Evolutionary conservation across 768 basidiomycete genomes (phyloP), one percentile per base, ranked within the genome.

Genomic region (Leucocoprinus leucothites): DNA sequence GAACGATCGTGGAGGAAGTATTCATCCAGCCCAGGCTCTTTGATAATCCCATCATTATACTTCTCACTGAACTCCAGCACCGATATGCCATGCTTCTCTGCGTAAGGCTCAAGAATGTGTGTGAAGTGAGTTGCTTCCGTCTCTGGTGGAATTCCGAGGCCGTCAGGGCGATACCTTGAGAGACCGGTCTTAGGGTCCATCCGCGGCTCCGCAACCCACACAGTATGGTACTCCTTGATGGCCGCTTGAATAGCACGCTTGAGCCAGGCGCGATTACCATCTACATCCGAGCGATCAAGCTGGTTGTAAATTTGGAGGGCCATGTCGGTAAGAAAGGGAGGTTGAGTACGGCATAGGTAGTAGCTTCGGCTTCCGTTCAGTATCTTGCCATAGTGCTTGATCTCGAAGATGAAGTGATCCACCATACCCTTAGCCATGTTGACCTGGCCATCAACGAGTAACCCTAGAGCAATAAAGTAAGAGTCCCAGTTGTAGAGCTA

Each of bases 81-180:
- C 9, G 91, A 94, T 40, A 99, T 78, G 3, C 96, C 93, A 60
- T 94, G 87, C 72, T 96, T 95, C 51, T 78, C 79, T 31, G 97
- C 97, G 65, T 83, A 98, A 1, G 97, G 97, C 71, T 97, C 93
- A 45, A 99, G 84, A 64, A 98, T 89, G 67, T 97, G 94, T 2
- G 94, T 98, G 71, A 99, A 99, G 74, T 99, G 97, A 6, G 89
- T 89, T 2, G 97, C 97, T 69, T 99, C 97, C 0, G 97, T 99
- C 75, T 99, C 97, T 0, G 97, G 97, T 11, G 96, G 97, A 56
- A 99, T 97, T 25, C 97, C 97, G 9, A 93, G 67, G 13, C 97
- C 97, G 58, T 89, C 92, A 8, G 96, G 96, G 25, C 95, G 86
- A 72, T 87, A 99, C 46, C 97, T 85, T 0, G 95, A 97, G 14